Conservation (phyloP, 2,329 filamentous ascomycete genomes). For the Xylaria sp. region DNA sequence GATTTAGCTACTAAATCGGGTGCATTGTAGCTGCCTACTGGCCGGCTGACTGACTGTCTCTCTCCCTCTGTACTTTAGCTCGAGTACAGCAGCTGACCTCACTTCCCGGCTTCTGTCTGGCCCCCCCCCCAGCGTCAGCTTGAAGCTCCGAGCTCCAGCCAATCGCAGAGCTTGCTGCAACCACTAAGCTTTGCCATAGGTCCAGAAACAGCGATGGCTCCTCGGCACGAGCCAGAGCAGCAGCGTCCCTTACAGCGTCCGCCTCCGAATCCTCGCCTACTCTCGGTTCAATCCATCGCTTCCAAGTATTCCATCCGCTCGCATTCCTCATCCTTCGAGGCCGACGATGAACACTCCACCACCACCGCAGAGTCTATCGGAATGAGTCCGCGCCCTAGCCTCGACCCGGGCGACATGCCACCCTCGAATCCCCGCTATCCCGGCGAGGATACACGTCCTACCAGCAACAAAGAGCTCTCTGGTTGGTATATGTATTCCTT, state of each 20-base stretch:
- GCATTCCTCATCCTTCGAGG: constrained; percentile 68
- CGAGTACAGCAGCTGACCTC: no score
- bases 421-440: constrained; percentile 63
- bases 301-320: constrained; percentile 65
- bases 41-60: no score
- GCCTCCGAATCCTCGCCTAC: constrained; percentile 52
- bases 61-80: no score
- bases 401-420: constrained; percentile 45
- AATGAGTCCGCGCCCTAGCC: constrained; percentile 47
- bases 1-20: no score
- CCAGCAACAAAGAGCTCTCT: constrained; percentile 82
- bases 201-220: constrained; percentile 40
- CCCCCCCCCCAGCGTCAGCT: neutral
- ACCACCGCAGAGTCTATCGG: constrained; percentile 47
- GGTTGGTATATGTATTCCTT: constrained; percentile 98
- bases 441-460: constrained; percentile 87
- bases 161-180: constrained; percentile 14
- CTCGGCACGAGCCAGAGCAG: constrained; percentile 41
- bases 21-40: neutral
- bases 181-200: constrained; percentile 4
- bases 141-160: constrained; percentile 10
- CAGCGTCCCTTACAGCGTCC: constrained; percentile 38
- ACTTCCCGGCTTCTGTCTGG: neutral
- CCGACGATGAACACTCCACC: constrained; percentile 69
- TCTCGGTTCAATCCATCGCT: constrained; percentile 55